These are phyloP conservation scores for Aspergillus saccharolyticus DNA, from an alignment of 495 filamentous ascomycete genomes.

Conservation along the genomic window DNA sequence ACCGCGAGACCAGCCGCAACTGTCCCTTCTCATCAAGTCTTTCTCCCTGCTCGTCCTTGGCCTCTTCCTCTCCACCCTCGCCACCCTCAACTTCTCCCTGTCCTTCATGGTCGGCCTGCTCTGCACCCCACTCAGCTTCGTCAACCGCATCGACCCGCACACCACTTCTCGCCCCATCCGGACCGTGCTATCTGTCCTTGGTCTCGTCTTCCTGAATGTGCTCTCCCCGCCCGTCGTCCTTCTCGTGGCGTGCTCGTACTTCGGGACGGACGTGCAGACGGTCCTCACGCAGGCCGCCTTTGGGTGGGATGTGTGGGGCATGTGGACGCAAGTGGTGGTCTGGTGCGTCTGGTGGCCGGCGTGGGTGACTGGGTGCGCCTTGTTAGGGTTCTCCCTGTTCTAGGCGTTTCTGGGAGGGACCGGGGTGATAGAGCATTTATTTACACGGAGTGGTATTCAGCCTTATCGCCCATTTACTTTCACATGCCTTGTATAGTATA, in stretches of 20 bases:
- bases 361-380: constrained; percentile 66
- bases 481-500: no score
- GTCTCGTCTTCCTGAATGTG: constrained; percentile 45
- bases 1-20: constrained; percentile 52
- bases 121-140: constrained; percentile 69
- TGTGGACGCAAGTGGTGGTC: constrained; percentile 84
- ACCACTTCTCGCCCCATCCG: constrained; percentile 16
- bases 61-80: constrained; percentile 84
- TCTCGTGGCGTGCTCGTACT: constrained; percentile 46
- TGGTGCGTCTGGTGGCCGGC: constrained; percentile 99
- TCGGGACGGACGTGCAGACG: constrained; percentile 44
- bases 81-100: constrained; percentile 94
- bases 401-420: constrained; percentile 6
- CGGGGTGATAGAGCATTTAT: no score
- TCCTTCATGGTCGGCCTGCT: constrained; percentile 80
- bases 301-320: constrained; percentile 86
- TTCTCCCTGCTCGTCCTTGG: constrained; percentile 90
- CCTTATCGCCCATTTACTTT: no score
- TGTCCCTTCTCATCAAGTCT: constrained; percentile 74
- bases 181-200: constrained; percentile 20
- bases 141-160: constrained; percentile 43
- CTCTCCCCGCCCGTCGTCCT: constrained; percentile 65
- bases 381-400: constrained; percentile 42
- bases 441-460: no score
- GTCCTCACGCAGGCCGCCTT: constrained; percentile 74